phyloP scores from a whole-genome alignment of 2,329 filamentous ascomycete genomes.

The Fusarium goolgardi region DNA sequence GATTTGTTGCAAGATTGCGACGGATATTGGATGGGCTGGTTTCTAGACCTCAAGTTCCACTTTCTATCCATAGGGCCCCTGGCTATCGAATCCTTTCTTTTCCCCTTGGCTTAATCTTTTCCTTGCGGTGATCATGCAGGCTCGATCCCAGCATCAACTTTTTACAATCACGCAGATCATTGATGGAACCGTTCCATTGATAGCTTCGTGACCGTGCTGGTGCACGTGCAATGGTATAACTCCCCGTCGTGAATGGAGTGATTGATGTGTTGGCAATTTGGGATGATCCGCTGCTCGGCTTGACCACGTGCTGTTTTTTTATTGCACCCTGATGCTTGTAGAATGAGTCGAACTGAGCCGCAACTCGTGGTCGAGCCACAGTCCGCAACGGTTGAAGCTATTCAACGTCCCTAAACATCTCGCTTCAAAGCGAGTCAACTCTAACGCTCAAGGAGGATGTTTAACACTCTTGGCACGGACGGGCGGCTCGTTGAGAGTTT shows the following conservation, averaged over 20 bases:
- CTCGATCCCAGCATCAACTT: conserved; percentile 40
- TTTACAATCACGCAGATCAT: conserved; percentile 38
- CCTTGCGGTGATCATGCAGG: conserved; percentile 47
- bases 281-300: conserved; percentile 32
- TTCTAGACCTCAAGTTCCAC: conserved; percentile 20
- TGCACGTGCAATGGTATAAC: conserved; percentile 24
- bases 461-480: background rate
- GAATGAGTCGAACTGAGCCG: conserved; percentile 5
- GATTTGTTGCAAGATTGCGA: conserved; percentile 3
- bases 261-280: conserved; percentile 34
- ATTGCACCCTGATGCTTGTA: conserved; percentile 8
- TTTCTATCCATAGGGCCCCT: conserved; percentile 10
- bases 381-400: background rate
- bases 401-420: conserved; percentile 1
- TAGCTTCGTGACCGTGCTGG: conserved; percentile 27
- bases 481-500: conserved; percentile 4
- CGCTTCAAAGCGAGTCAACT: background rate
- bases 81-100: background rate
- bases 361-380: background rate
- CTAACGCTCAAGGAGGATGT: background rate
- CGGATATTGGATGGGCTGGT: conserved; percentile 3
- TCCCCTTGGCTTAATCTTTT: conserved; percentile 29
- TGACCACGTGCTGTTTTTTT: conserved; percentile 22
- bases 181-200: conserved; percentile 35
- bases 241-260: conserved; percentile 10